These are phyloP conservation scores for Globisporangium alternatum DNA, from an alignment of 352 stramenopile genomes.

Conservation along the genomic window DNA sequence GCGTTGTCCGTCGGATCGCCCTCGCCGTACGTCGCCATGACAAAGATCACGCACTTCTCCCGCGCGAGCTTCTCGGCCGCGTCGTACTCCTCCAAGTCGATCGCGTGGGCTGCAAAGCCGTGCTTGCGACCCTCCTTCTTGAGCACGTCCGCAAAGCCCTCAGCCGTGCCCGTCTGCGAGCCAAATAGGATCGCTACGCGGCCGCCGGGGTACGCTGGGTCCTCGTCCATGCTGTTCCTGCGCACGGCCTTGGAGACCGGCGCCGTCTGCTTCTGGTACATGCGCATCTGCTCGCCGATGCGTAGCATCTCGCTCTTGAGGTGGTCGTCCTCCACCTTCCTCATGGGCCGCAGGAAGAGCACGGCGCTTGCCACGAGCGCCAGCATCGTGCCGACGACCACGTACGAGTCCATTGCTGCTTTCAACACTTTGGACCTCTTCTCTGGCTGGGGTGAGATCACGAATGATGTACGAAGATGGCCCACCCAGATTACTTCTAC, in stretches of 20 bases:
- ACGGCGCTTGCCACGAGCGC: conserved; percentile 60
- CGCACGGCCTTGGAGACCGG: conserved; percentile 7
- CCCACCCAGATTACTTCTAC: neutral
- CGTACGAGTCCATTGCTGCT: conserved; percentile 50
- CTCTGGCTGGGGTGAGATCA: neutral
- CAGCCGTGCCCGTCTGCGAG: conserved; percentile 97
- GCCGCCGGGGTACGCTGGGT: conserved; percentile 51
- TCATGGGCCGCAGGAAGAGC: conserved; percentile 54
- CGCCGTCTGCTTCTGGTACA: conserved; percentile 68
- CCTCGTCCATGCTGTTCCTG: conserved; percentile 29
- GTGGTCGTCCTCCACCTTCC: conserved; percentile 62
- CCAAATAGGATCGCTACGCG: conserved; percentile 94
- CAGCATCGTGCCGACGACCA: conserved; percentile 64
- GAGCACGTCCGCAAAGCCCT: conserved; percentile 95
- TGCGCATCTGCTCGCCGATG: conserved; percentile 78
- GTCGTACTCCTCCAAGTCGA: conserved; percentile 96
- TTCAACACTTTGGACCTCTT: neutral
- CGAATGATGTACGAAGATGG: neutral
- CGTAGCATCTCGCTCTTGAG: conserved; percentile 65
- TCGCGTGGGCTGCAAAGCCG: conserved; percentile 81
- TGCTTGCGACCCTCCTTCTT: conserved; percentile 87
- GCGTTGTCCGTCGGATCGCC: conserved; percentile 98
- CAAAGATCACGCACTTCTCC: conserved; percentile 86
- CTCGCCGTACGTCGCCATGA: conserved; percentile 98
- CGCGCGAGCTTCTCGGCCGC: conserved; percentile 45